Percentiles rank a stretch among this genome's conserved stretches.
Conservation (phyloP, 2,329 filamentous ascomycete genomes). For the Aotearoamyces nothofagi region DNA sequence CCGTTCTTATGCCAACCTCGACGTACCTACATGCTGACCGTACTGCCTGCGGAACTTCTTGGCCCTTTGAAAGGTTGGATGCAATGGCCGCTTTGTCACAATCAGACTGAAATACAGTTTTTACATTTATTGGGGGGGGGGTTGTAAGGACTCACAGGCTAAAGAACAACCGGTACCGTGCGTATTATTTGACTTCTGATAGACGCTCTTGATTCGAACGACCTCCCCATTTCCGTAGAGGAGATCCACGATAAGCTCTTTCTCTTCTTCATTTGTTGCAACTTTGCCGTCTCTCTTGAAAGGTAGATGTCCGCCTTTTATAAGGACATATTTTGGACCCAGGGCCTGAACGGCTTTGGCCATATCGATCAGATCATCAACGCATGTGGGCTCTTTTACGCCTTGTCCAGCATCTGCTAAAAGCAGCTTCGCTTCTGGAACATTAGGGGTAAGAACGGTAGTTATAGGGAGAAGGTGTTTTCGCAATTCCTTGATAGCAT, state of each 20-base stretch:
- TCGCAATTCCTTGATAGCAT: constrained; percentile 46
- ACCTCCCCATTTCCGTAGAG: constrained; percentile 47
- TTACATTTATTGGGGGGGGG: no score
- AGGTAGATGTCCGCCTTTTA: constrained; percentile 87
- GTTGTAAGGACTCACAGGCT: constrained; percentile 57
- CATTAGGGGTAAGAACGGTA: constrained; percentile 61
- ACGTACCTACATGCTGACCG: constrained; percentile 55
- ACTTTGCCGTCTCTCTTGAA: constrained; percentile 47
- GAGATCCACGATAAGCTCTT: constrained; percentile 59
- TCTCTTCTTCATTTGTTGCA: constrained; percentile 42
- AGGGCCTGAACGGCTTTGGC: constrained; percentile 50
- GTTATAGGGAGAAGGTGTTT: constrained; percentile 46
- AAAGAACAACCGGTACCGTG: constrained; percentile 93
- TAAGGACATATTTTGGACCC: constrained; percentile 65
- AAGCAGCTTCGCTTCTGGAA: constrained; percentile 57
- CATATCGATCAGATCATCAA: constrained; percentile 53
- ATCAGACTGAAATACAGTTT: no score
- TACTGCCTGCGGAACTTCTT: constrained; percentile 43
- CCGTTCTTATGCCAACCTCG: constrained; percentile 47
- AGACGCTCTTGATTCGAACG: constrained; percentile 53
- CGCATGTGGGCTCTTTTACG: constrained; percentile 29
- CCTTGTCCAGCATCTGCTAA: constrained; percentile 34
- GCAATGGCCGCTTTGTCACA: constrained; percentile 47
- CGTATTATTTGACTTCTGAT: constrained; percentile 62
- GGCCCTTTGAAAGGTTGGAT: constrained; percentile 50